Base-by-base conservation (phyloP, 73 alveolate genomes). In the Paramecium bursaria region DNA sequence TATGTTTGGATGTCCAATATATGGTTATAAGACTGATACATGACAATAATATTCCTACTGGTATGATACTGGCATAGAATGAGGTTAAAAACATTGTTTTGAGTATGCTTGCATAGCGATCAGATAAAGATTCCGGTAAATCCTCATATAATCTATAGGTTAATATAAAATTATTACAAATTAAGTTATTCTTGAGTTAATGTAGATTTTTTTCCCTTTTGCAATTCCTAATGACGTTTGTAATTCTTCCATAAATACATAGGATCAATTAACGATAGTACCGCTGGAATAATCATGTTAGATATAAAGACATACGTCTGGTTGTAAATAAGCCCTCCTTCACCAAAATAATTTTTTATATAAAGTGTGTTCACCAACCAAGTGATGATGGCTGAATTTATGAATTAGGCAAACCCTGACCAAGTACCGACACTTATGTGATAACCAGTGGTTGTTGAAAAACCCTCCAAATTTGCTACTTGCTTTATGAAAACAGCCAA, bases 401-500 rank as follows among this genome's bases (percentile, higher is more conserved):
- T 23, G 17, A 46, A 46, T 46, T 46, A 46, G 2, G 54, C 54
- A 46, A 46, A 14, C 17, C 54, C 54, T 14, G 54, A 17, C 2
- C 26, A 46, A 46, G 54, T 51, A 51, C 46, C 74, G 15, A 51
- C 27, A 2, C 46, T 25, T 15, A 51, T 51, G 13, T 51, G 74
- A 51, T 51, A 44, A 51, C 74, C 74, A 51, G 74, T 51, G n/a
- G 23, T 51, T 10, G 74, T 51, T 51, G 74, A 51, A 51, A 51
- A 51, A 1, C 74, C 74, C 15, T 51, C 46, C 22, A 51, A 51
- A 26, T 33, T 44, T 19, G 74, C 74, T 0, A 51, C 27, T 44
- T 51, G 23, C 22, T 46, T 51, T 2, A 51, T 51, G n/a, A 33
- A 26, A 51, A 26, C 23, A 51, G 74, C 23, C 17, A 51, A 51